Base-by-base conservation (phyloP, 208 protist genomes). In the Kentomonas sorsogonicus region DNA sequence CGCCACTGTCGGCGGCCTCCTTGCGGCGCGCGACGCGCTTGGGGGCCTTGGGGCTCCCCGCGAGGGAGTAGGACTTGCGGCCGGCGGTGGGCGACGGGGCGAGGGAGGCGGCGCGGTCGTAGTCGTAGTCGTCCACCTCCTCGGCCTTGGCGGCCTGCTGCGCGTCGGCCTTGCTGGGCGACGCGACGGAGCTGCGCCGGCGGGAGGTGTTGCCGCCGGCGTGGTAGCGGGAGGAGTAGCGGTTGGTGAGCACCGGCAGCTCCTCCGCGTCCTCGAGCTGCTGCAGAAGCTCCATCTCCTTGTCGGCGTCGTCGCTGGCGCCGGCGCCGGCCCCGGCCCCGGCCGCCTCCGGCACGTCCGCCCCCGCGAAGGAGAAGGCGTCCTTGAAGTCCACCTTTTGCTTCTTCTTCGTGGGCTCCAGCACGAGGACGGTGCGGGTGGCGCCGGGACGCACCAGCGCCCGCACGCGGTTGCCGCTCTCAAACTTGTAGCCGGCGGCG, bases 331-430 rank as follows among this genome's bases (percentile, higher is more conserved):
- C 34, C 29, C 29, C 27, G 0, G 13, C 15, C 16, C 10, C 2
- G 23, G 10, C 15, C 38, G 1, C 11, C n/a, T 15, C 34, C 3
- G 9, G 7, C 15, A 26, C 18, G 20, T 13, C 29, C 20, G 2
- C 25, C 4, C 51, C 51, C 29, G 41, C 23, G 53, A 54, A 71
- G 26, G 31, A 43, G 44, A 71, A 64, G 20, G 58, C 65, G 29
- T 71, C 50, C 3, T 23, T 43, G 20, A 56, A 71, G 10, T 56
- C 63, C 25, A 54, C 27, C 1, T 33, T 40, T 20, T 60, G 59
- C 29, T 43, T 18, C 3, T 43, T 51, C 53, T 71, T 63, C 2
- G 50, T 51, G 0, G 65, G 65, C 0, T 27, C 54, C 0, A 71
- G 34, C 0, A 44, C 47, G 30, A 71, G 30, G 9, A 71, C 29